Conservation (phyloP, 2,329 filamentous ascomycete species). For the Diatrype stigma region DNA sequence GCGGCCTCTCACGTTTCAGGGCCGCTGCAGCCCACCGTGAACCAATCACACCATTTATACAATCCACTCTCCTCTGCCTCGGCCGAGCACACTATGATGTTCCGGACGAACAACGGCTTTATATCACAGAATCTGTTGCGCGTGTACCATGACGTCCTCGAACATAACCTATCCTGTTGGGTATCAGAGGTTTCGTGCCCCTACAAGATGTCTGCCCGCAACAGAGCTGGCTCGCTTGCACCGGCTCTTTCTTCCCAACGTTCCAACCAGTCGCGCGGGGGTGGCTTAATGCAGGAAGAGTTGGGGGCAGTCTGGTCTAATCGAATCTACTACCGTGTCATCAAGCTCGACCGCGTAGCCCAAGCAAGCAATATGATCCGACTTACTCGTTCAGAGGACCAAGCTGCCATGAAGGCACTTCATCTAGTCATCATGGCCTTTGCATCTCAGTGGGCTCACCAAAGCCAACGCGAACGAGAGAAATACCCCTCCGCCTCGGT, state of each 20-base stretch:
- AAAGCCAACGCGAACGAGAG: conserved; percentile 24
- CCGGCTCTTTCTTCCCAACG: conserved; percentile 13
- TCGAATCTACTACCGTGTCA: conserved; percentile 45
- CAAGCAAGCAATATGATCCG: conserved; percentile 35
- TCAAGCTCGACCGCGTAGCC: conserved; percentile 42
- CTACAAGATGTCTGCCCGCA: conserved; percentile 31
- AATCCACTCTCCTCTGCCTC: conserved; percentile 10
- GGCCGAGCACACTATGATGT: conserved; percentile 19
- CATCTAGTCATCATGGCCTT: conserved; percentile 49
- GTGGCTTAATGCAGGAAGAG: conserved; percentile 15
- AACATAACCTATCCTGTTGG: conserved; percentile 51
- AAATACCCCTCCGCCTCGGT: conserved; percentile 3
- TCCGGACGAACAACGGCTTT: conserved; percentile 27
- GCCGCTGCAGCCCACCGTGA: neutral
- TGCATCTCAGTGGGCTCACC: conserved; percentile 47
- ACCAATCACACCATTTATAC: neutral
- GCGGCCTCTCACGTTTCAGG: neutral
- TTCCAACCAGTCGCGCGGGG: conserved; percentile 8
- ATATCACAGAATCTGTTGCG: conserved; percentile 41
- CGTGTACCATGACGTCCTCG: conserved; percentile 51
- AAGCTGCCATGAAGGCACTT: conserved; percentile 40
- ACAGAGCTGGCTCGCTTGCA: neutral
- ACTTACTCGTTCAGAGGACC: conserved; percentile 37
- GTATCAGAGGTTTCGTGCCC: conserved; percentile 50
- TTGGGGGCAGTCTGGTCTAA: conserved; percentile 41